Evolutionary conservation across 2,329 filamentous ascomycete species (phyloP).

Genomic region (Clonostachys sp.): DNA sequence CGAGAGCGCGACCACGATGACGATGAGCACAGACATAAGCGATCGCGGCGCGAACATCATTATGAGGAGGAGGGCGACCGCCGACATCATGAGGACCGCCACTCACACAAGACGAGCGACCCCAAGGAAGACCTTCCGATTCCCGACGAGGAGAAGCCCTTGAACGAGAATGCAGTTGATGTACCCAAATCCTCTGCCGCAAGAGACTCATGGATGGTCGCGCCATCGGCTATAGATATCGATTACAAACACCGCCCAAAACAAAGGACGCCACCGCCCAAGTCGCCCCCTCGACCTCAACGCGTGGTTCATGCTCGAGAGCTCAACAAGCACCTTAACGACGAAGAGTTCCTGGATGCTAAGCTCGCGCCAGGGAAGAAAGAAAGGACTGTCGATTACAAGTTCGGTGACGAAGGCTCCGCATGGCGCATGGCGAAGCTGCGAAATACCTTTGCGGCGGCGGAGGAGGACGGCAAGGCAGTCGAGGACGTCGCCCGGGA

Average conservation of each 20-base stretch:
- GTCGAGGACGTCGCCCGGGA: conserved; percentile 82
- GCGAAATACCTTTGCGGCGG: conserved; percentile 75
- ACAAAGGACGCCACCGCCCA: conserved; percentile 45
- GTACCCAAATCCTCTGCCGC: conserved; percentile 31
- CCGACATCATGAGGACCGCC: conserved; percentile 10
- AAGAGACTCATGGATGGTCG: conserved; percentile 93
- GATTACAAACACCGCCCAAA: conserved; percentile 70
- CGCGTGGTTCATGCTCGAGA: conserved; percentile 76
- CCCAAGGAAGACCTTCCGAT: conserved; percentile 45
- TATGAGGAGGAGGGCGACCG: conserved; percentile 22
- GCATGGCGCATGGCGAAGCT: conserved; percentile 97
- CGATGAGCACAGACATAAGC: conserved; percentile 48
- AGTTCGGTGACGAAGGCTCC: conserved; percentile 83
- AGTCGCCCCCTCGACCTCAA: conserved; percentile 60
- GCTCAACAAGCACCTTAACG: conserved; percentile 62
- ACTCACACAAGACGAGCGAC: conserved; percentile 32
- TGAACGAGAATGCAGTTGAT: conserved; percentile 15
- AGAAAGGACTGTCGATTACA: conserved; percentile 63
- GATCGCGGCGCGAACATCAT: conserved; percentile 29
- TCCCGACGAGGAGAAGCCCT: conserved; percentile 42
- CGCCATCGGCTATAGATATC: conserved; percentile 74
- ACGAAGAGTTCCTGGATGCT: conserved; percentile 49
- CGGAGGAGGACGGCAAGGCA: conserved; percentile 65
- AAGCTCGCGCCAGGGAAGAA: background rate
- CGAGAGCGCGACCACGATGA: conserved; percentile 30